Evolutionary conservation across 805 yeast species (phyloP).

Genomic region (Debaryomyces maramus): DNA sequence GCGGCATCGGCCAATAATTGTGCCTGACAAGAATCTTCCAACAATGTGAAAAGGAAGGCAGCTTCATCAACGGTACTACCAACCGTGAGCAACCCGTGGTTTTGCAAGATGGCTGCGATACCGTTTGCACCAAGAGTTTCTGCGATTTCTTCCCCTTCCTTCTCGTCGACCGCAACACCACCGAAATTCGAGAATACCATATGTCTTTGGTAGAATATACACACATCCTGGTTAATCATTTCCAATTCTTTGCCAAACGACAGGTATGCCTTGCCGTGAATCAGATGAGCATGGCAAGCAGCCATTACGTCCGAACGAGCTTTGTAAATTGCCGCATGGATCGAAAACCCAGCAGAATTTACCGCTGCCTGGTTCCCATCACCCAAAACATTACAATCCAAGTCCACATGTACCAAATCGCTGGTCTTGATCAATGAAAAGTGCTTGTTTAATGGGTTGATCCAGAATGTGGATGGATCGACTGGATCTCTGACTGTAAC

Average conservation of each 20-base stretch:
- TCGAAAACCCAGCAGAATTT: conserved; percentile 43
- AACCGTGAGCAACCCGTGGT: conserved; percentile 36
- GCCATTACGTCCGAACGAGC: conserved; percentile 40
- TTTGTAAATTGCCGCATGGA: conserved; percentile 40
- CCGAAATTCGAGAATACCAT: conserved; percentile 70
- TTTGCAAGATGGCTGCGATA: conserved; percentile 29
- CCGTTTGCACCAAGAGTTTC: conserved; percentile 28
- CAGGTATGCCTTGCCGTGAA: conserved; percentile 38
- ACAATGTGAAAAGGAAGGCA: conserved; percentile 30
- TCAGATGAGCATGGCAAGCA: conserved; percentile 43
- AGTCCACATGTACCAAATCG: conserved; percentile 41
- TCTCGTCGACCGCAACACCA: conserved; percentile 61
- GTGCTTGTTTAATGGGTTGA: conserved; percentile 80
- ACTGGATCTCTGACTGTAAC: conserved; percentile 83
- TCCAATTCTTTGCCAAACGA: conserved; percentile 49
- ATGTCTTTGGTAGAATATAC: conserved; percentile 64
- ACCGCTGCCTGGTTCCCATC: conserved; percentile 40
- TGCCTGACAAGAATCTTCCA: conserved; percentile 32
- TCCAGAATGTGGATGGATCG: conserved; percentile 80
- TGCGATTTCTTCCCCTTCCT: conserved; percentile 32
- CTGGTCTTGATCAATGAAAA: conserved; percentile 46
- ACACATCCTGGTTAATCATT: conserved; percentile 79
- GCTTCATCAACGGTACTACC: conserved; percentile 39
- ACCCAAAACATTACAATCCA: conserved; percentile 34
- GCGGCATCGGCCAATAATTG: conserved; percentile 26